These are phyloP conservation scores for Cyberlindnera maclurae DNA, from an alignment of 805 yeast species.

Conservation along the genomic window DNA sequence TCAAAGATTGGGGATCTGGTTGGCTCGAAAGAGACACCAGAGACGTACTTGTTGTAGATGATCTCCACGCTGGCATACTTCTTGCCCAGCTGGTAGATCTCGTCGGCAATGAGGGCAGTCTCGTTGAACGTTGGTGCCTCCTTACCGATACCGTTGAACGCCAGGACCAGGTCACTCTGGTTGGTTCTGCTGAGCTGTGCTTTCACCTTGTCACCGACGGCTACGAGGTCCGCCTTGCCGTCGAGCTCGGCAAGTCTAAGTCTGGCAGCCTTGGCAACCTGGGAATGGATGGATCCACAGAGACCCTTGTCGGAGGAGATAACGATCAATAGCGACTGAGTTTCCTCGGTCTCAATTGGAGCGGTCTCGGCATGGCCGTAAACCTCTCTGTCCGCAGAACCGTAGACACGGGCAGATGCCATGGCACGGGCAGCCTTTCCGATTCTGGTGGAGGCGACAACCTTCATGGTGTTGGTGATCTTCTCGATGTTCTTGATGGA, in stretches of 20 bases:
- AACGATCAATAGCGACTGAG: constrained; percentile 69
- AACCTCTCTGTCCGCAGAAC: constrained; percentile 72
- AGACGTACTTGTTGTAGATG: constrained; percentile 78
- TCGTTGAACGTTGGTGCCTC: constrained; percentile 93
- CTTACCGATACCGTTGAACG: constrained; percentile 91
- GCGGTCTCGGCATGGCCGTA: constrained; percentile 77
- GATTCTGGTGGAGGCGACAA: constrained; percentile 97
- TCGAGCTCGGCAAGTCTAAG: constrained; percentile 45
- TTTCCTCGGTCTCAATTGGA: constrained; percentile 36
- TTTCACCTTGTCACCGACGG: constrained; percentile 93
- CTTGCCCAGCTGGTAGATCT: constrained; percentile 53
- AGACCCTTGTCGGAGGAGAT: constrained; percentile 96
- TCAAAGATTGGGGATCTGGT: constrained; percentile 58
- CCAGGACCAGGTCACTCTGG: constrained; percentile 57
- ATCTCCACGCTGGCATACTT: constrained; percentile 71
- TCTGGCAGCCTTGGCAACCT: constrained; percentile 85
- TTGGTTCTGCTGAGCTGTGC: constrained; percentile 82
- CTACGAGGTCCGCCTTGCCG: constrained; percentile 68
- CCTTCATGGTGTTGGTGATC: constrained; percentile 99
- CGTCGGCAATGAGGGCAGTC: constrained; percentile 83
- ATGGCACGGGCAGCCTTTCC: constrained; percentile 94
- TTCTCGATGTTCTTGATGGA: constrained; percentile 98
- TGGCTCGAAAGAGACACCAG: constrained; percentile 91
- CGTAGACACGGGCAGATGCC: constrained; percentile 79
- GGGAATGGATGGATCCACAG: constrained; percentile 98